Evolutionary conservation across 768 basidiomycete genomes (phyloP).

Genomic region (Lyophyllum semitale): DNA sequence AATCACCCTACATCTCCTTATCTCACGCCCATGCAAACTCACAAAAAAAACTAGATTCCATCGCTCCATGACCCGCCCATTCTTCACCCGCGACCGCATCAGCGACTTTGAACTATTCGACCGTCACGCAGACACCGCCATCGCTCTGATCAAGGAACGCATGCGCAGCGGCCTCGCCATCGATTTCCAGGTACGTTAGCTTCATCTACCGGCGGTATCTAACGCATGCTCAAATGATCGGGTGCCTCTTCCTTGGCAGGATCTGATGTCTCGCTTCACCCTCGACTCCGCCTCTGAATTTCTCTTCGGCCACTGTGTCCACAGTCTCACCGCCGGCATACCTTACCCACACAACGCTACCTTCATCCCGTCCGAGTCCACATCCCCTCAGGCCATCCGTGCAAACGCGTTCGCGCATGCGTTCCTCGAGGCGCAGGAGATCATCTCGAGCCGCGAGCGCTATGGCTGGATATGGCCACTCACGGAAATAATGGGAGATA

Average conservation of each 20-base stretch:
- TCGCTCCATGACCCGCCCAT: conserved; percentile 64
- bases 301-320: conserved; percentile 60
- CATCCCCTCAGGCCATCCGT: conserved; percentile 24
- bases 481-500: conserved; percentile 48
- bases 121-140: conserved; percentile 46
- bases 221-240: background rate
- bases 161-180: conserved; percentile 51
- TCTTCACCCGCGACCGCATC: conserved; percentile 62
- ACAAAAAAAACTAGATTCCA: conserved; percentile 44
- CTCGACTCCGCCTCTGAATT: conserved; percentile 70
- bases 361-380: conserved; percentile 22
- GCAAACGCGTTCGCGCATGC: conserved; percentile 50
- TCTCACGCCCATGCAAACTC: background rate
- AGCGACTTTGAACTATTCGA: conserved; percentile 65
- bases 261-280: conserved; percentile 62
- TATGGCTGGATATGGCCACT: conserved; percentile 57
- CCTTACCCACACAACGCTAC: conserved; percentile 51
- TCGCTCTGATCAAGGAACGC: conserved; percentile 47
- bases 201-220: background rate
- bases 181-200: conserved; percentile 52
- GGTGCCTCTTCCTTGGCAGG: conserved; percentile 34
- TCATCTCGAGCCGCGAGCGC: conserved; percentile 43
- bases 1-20: background rate
- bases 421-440: conserved; percentile 48
- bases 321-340: conserved; percentile 51